Conservation (phyloP, 2,329 filamentous ascomycete genomes). For the Sarocladium kiliense region DNA sequence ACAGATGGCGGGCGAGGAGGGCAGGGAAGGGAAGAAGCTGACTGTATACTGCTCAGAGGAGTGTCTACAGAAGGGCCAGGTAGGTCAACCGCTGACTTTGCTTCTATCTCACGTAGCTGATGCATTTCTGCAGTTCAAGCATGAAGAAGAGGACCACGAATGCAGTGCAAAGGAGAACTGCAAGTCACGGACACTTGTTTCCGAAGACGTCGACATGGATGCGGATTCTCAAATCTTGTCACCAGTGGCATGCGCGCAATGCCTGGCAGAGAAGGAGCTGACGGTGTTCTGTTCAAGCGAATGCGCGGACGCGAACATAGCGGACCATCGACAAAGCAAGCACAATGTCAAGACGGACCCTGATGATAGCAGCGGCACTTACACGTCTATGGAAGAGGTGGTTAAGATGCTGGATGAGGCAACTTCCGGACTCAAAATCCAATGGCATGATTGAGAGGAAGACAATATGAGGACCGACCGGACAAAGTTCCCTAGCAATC, state of each 20-base stretch:
- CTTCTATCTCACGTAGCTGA: constrained; percentile 17
- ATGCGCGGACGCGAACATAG: constrained; percentile 38
- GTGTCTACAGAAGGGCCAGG: constrained; percentile 35
- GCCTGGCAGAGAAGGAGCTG: constrained; percentile 29
- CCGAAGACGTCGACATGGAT: constrained; percentile 34
- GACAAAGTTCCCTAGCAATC: too few species aligned
- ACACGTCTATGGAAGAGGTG: constrained; percentile 15
- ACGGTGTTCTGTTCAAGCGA: constrained; percentile 36
- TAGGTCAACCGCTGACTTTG: constrained; percentile 22
- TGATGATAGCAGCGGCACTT: constrained; percentile 13
- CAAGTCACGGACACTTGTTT: background rate
- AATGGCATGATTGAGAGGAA: background rate
- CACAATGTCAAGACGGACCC: constrained; percentile 23
- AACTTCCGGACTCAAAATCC: constrained; percentile 28
- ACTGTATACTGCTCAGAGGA: constrained; percentile 41
- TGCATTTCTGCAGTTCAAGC: constrained; percentile 26
- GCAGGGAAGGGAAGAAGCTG: constrained; percentile 18
- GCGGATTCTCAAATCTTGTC: constrained; percentile 18
- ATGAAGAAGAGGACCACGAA: constrained; percentile 32
- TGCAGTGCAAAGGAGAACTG: constrained; percentile 32
- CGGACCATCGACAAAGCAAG: constrained; percentile 29
- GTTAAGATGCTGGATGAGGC: constrained; percentile 22
- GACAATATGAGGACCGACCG: too few species aligned
- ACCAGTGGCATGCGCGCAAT: constrained; percentile 36
- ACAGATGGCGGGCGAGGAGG: constrained; percentile 26